Conservation (phyloP, 1,284 basidiomycete genomes). For the Trichosporon asahii region DNA sequence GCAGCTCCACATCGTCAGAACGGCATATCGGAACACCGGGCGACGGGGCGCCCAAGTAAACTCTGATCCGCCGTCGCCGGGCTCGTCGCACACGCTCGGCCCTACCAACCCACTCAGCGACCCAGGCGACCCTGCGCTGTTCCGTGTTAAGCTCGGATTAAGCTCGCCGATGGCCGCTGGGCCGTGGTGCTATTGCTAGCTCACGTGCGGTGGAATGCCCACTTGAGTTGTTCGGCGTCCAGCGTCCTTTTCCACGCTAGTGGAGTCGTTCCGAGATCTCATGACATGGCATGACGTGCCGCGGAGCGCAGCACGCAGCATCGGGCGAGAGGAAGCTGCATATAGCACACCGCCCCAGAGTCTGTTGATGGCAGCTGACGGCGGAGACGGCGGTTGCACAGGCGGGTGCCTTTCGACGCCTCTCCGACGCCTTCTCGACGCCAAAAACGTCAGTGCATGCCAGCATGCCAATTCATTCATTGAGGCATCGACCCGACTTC, state of each 20-base stretch:
- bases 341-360: no score
- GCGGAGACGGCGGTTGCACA: not conserved
- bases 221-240: conserved; percentile 1
- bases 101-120: not conserved
- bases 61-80: not conserved
- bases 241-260: not conserved
- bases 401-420: not conserved
- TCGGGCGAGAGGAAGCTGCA: not conserved
- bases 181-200: not conserved
- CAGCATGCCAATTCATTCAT: not conserved
- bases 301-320: not conserved
- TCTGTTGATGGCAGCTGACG: not conserved
- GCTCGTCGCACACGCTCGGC: not conserved
- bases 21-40: not conserved
- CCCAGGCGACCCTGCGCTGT: not conserved
- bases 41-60: not conserved
- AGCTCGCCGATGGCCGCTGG: not conserved
- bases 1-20: not conserved
- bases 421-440: not conserved
- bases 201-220: not conserved
- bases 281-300: not conserved
- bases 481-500: not conserved
- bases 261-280: not conserved
- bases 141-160: not conserved
- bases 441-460: not conserved